A percentile compares a stretch with the other conserved stretches of the same genome.
These are phyloP conservation scores for Rhodotorula kratochvilovae DNA, from an alignment of 768 basidiomycete genomes.

Conservation along the genomic window DNA sequence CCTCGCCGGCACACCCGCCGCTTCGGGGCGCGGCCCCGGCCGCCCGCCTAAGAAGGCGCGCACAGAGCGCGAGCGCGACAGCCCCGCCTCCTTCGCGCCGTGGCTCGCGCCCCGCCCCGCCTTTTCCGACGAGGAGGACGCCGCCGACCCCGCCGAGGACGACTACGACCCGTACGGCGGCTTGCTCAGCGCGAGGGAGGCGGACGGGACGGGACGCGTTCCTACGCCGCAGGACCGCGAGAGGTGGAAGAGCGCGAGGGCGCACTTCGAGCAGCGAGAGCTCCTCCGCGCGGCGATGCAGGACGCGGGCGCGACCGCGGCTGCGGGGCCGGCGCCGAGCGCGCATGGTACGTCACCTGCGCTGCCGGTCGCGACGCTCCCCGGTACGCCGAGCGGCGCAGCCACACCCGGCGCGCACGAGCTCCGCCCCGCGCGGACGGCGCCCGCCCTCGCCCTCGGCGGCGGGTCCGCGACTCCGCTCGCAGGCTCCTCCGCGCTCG, in stretches of 20 bases:
- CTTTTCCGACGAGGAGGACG: conserved; percentile 21
- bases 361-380: background rate
- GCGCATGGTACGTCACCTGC: background rate
- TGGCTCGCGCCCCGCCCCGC: conserved; percentile 49
- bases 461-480: background rate
- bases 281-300: background rate
- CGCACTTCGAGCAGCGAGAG: conserved; percentile 57
- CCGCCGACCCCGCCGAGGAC: conserved; percentile 50
- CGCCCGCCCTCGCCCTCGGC: background rate
- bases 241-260: conserved; percentile 67
- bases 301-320: background rate
- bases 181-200: conserved; percentile 62
- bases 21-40: background rate
- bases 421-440: background rate
- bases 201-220: conserved; percentile 66
- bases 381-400: background rate
- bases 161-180: conserved; percentile 68
- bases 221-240: conserved; percentile 62
- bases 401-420: background rate
- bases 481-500: conserved; percentile 57
- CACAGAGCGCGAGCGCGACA: background rate
- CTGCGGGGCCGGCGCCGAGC: too few relatives aligned
- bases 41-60: background rate
- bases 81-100: conserved; percentile 3
- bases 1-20: too few relatives aligned